Evolutionary conservation across 768 basidiomycete genomes (phyloP), one percentile per base, ranked within the genome.

Genomic region (Boletales sp.): DNA sequence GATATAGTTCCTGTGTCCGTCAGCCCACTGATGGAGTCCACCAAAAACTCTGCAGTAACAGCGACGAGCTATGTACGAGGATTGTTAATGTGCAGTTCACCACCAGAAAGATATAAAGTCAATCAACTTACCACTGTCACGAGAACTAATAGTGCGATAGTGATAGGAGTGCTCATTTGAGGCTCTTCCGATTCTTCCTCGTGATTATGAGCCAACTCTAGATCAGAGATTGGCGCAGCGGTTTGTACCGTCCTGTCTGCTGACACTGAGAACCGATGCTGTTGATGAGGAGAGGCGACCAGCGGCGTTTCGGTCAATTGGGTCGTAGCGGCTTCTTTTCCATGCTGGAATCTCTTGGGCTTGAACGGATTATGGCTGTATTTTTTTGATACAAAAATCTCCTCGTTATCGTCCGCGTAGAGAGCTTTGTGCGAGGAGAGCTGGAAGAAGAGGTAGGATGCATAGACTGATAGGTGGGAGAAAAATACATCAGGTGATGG

Each of bases 1-100:
- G 73, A 80, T 48, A 98, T 86, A 8, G 21, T 14, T 19, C 83
- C 82, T 0, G 60, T 59, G 0, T 57, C 60, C 0, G 88, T 86
- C 34, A 97, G 62, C 12, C 90, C 90, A 53, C 79, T 71, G 56
- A 96, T 94, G 4, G 90, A 90, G 58, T 79, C 82, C 5, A 97
- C 90, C 5, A 97, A 77, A 46, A 74, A 76, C 40, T 84, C 83
- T 1, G 82, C 82, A 8, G 78, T 82, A 3, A 82, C 66, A 3
- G 78, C 77, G 6, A 84, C 78, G 17, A 74, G 61, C 83, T 84
- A 56, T 11, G 42, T 28, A 28, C 25, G 25, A 28, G 19, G 1
- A 41, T 33, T 41, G 18, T 19, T 10, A 17, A 41, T 5, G 8
- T 5, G 53, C 35, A 44, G 17, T 15, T 36, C 7, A 7, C 7